phyloP scores from a whole-genome alignment of 2,329 filamentous ascomycete species.

The Myriosclerotinia duriaeana region DNA sequence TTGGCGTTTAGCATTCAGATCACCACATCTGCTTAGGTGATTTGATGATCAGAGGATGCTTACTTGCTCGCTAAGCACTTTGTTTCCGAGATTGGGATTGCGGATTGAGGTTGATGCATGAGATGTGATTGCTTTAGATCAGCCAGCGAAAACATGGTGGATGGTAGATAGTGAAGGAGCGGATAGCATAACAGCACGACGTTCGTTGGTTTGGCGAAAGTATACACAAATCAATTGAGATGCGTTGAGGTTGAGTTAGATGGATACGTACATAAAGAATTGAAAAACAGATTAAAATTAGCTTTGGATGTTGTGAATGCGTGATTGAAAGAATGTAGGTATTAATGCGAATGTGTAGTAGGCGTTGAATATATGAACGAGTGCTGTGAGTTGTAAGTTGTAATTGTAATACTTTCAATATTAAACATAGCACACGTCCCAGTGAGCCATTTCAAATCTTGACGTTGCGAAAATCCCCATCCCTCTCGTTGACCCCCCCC shows the following conservation, averaged over 20 bases:
- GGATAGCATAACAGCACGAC: not conserved
- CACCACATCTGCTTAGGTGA: not conserved
- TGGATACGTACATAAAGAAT: not conserved
- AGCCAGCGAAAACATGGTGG: not conserved
- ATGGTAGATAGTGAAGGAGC: not conserved
- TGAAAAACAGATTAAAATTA: conserved; percentile 4
- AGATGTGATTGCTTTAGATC: not conserved
- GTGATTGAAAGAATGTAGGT: too few species aligned
- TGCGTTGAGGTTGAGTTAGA: not conserved
- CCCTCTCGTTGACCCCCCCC: too few species aligned
- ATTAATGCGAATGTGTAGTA: too few species aligned
- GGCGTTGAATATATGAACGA: too few species aligned
- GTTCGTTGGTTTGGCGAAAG: not conserved
- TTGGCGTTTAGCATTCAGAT: conserved; percentile 9
- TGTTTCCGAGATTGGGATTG: not conserved
- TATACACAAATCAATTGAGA: not conserved
- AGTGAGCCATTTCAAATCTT: too few species aligned
- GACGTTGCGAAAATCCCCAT: too few species aligned
- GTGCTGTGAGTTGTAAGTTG: too few species aligned
- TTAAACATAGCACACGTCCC: too few species aligned
- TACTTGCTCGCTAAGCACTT: not conserved
- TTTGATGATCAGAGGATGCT: not conserved
- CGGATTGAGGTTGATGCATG: not conserved
- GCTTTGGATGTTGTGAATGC: not conserved
- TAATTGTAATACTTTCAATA: too few species aligned